phyloP scores from a whole-genome alignment of 148 eudicot genomes.

The Dianthus caryophyllus region DNA sequence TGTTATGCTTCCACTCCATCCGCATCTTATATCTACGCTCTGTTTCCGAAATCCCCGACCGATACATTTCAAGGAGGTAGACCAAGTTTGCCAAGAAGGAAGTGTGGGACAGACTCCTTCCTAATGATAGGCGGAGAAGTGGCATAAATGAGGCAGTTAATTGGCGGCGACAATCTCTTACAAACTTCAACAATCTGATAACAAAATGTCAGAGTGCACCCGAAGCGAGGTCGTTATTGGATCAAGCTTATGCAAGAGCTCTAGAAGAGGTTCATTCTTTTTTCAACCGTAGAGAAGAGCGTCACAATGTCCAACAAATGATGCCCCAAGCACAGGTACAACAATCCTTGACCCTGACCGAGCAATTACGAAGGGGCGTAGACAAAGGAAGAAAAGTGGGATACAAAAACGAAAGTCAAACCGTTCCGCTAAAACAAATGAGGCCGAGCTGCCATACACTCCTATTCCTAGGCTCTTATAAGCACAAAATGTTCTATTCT shows the following conservation, averaged over 20 bases:
- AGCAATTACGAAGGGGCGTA: background rate
- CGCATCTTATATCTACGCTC: no score
- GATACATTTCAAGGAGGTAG: no score
- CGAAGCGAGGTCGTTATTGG: background rate
- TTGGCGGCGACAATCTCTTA: no score
- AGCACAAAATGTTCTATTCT: no score
- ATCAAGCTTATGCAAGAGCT: background rate
- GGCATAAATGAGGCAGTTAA: no score
- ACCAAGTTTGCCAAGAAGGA: no score
- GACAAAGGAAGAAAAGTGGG: background rate
- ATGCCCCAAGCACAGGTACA: background rate
- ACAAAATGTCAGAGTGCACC: no score
- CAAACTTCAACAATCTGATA: no score
- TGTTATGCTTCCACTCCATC: no score
- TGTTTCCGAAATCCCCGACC: no score
- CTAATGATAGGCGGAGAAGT: no score
- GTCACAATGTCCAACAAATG: background rate
- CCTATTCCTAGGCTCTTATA: background rate
- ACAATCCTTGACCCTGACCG: background rate
- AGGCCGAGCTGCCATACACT: background rate
- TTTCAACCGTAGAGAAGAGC: background rate
- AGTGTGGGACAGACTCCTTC: no score
- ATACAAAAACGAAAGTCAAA: background rate
- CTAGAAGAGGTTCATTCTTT: background rate
- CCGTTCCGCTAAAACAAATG: background rate